Base-by-base conservation (phyloP, 2,329 filamentous ascomycete species). In the Paracorniculantispora psalliotae region DNA sequence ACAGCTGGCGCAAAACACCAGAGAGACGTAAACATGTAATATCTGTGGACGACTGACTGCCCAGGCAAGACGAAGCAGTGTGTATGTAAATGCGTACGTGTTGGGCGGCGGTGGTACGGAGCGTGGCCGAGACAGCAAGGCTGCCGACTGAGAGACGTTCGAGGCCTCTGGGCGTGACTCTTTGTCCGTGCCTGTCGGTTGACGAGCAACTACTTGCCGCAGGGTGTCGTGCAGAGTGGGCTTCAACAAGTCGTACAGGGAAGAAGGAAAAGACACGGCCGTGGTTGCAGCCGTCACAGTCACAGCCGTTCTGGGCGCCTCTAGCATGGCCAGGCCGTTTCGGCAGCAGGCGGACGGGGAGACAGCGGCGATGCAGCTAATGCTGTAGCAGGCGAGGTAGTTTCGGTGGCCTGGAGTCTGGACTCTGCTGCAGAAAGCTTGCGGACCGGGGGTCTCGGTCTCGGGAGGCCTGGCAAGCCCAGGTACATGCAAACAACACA, bases 291-390 rank as follows among this genome's bases (percentile, higher is more conserved):
- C 19, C 28, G 52, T 26, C 39, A 33, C 10, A 15, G 25, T 44
- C 37, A 39, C 41, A n/a, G 12, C 44, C 15, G 21, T 4, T 17
- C 10, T 26, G 12, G 23, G 12, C 17, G 25, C 17, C 10, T 30
- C 25, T 15, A 48, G 10, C 46, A 55, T 55, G 39, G 23, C 21
- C 41, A 46, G 28, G 28, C 21, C 43, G 30, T 37, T 56, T 47
- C 43, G 43, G 53, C 21, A 56, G 30, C 30, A 56, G 26, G 53
- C 53, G 41, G 43, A 47, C 26, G 43, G 50, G 50, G 33, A 23
- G 39, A 35, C 25, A 33, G 44, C 19, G 39, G 26, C 51, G 51
- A 54, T 44, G 39, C 51, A 54, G 35, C 51, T 43, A 43, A 51
- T 17, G 21, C 49, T 37, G 51, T 54, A 46, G 12, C 39, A 23